These are phyloP conservation scores for Rhodotorula sp. DNA, from an alignment of 1,284 basidiomycete genomes.

Conservation along the genomic window DNA sequence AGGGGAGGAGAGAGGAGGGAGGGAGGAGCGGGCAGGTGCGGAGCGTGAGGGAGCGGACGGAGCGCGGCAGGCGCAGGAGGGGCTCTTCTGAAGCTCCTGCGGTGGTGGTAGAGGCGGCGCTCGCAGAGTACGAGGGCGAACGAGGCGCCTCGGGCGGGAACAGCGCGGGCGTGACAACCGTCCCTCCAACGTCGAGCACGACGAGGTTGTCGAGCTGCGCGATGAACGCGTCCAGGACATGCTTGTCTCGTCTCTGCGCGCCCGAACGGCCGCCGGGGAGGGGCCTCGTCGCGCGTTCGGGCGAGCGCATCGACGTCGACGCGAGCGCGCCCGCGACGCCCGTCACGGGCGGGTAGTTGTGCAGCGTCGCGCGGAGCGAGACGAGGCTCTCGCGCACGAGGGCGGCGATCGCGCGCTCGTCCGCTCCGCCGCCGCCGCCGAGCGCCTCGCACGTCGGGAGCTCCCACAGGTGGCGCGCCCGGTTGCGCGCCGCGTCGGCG, in stretches of 20 bases:
- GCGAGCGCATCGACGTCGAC: neutral
- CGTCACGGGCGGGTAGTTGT: conserved; percentile 14
- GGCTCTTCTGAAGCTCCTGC: neutral
- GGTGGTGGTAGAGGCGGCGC: neutral
- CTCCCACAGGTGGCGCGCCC: neutral
- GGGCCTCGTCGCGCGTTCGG: neutral
- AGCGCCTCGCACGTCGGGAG: conserved; percentile 13
- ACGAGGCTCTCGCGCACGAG: conserved; percentile 3
- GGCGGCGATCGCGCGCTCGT: neutral
- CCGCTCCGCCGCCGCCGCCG: too few relatives aligned
- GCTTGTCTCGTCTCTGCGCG: neutral
- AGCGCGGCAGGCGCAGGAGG: neutral
- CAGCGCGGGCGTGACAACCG: conserved; percentile 16
- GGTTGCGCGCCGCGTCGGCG: neutral
- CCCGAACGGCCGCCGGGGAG: neutral
- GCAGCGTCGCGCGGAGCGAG: conserved; percentile 16
- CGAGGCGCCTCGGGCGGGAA: neutral
- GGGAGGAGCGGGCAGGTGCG: conserved; percentile 11
- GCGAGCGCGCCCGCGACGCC: neutral
- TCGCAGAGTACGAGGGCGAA: neutral
- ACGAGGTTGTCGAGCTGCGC: neutral
- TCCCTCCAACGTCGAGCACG: conserved; percentile 25
- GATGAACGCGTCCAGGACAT: conserved; percentile 22
- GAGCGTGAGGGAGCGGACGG: conserved; percentile 12
- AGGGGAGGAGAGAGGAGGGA: neutral